These are phyloP conservation scores for Neocatenulostroma microsporum DNA, from an alignment of 2,329 filamentous ascomycete genomes.

Conservation along the genomic window DNA sequence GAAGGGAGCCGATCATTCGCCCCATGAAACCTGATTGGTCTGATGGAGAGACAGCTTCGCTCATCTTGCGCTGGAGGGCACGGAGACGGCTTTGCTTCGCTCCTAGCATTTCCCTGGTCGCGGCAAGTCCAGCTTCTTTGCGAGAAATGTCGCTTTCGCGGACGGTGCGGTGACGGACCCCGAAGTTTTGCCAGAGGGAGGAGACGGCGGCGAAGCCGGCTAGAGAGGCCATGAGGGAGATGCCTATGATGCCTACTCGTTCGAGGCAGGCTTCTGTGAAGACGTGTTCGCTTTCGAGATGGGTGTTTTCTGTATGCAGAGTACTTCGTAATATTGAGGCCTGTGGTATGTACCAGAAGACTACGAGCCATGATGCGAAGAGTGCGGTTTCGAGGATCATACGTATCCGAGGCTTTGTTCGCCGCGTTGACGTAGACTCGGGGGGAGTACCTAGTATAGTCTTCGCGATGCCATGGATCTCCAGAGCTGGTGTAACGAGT, in stretches of 20 bases:
- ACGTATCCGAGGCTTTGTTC: slow-evolving; percentile 47
- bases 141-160: slow-evolving; percentile 63
- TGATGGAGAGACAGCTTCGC: slow-evolving; percentile 32
- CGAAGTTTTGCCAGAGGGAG: slow-evolving; percentile 76
- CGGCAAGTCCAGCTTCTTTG: slow-evolving; percentile 70
- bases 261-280: slow-evolving; percentile 52
- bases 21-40: slow-evolving; percentile 56
- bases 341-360: slow-evolving; percentile 58
- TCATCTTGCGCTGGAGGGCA: slow-evolving; percentile 58
- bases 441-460: slow-evolving; percentile 54
- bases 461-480: slow-evolving; percentile 50
- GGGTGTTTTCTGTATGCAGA: slow-evolving; percentile 37
- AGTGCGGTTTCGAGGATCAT: slow-evolving; percentile 48
- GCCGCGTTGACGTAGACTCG: slow-evolving; percentile 53
- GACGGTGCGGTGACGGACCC: slow-evolving; percentile 53
- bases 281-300: slow-evolving; percentile 33
- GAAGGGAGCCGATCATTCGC: slow-evolving; percentile 64
- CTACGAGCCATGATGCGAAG: slow-evolving; percentile 61
- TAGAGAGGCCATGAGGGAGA: slow-evolving; percentile 78
- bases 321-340: slow-evolving; percentile 27
- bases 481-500: slow-evolving; percentile 67
- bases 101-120: slow-evolving; percentile 69
- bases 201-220: slow-evolving; percentile 86
- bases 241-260: slow-evolving; percentile 74
- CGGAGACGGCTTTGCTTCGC: slow-evolving; percentile 67